Evolutionary conservation across 805 yeast genomes (phyloP).

Genomic region (Saccharomycopsis vini): DNA sequence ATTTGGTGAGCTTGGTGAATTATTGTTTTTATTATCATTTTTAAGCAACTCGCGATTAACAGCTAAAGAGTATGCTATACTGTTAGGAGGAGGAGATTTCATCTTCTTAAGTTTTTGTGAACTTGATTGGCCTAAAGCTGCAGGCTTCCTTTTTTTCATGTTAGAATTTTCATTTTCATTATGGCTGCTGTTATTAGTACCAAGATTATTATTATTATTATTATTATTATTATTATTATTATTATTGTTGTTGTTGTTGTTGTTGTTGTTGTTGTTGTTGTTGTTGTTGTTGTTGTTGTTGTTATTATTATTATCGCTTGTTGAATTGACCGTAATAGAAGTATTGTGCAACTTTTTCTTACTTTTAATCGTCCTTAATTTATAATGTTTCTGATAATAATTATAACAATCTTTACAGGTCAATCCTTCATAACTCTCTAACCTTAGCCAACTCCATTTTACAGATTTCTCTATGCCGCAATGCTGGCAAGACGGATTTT

Average conservation of each 20-base stretch:
- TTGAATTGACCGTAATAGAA: not conserved
- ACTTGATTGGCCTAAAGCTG: not conserved
- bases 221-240: too few species aligned
- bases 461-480: conserved; percentile 9
- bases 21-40: too few species aligned
- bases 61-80: not conserved
- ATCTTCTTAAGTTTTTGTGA: not conserved
- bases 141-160: not conserved
- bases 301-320: not conserved
- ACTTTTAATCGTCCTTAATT: conserved; percentile 6
- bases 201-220: not conserved
- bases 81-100: not conserved
- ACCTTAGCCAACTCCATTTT: conserved; percentile 15
- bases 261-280: not conserved
- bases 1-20: too few species aligned
- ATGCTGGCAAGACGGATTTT: conserved; percentile 13
- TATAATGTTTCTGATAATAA: conserved; percentile 11
- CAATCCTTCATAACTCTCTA: conserved; percentile 10
- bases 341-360: not conserved
- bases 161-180: not conserved
- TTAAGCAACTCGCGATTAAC: not conserved
- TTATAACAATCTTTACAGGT: conserved; percentile 17
- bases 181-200: conserved; percentile 10
- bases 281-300: not conserved
- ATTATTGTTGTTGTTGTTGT: not conserved